A percentile compares a stretch with the other conserved stretches of the same genome.
phyloP scores from a whole-genome alignment of 108 stramenopile genomes.

The Epithemia pelagica region DNA sequence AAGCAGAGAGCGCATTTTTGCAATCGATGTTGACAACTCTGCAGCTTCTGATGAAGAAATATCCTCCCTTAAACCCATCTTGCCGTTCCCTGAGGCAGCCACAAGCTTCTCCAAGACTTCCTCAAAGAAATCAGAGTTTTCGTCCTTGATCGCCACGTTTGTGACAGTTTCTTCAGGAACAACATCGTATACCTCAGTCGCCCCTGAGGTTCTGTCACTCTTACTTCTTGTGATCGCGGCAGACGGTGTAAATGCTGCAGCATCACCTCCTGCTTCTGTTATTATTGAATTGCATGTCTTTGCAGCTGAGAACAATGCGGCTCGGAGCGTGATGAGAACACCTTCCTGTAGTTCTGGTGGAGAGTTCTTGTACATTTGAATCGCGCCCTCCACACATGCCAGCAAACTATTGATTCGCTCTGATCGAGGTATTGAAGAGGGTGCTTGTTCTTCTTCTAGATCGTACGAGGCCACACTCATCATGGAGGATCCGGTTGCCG shows the following conservation, averaged over 20 bases:
- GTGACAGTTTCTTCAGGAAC: slow-evolving; percentile 20
- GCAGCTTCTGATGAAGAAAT: slow-evolving; percentile 33
- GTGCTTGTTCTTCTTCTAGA: background rate
- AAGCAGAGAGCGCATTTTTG: slow-evolving; percentile 53
- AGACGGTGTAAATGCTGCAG: background rate
- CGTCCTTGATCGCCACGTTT: slow-evolving; percentile 15
- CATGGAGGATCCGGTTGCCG: background rate
- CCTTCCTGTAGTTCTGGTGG: slow-evolving; percentile 38
- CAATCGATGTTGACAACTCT: slow-evolving; percentile 42
- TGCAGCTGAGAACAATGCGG: slow-evolving; percentile 64
- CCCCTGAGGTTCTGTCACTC: background rate
- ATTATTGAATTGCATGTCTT: slow-evolving; percentile 42
- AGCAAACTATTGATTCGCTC: slow-evolving; percentile 42
- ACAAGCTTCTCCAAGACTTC: slow-evolving; percentile 43
- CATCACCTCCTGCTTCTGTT: slow-evolving; percentile 23
- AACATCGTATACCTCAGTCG: slow-evolving; percentile 6
- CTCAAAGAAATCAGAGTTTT: slow-evolving; percentile 42
- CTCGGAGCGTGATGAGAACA: slow-evolving; percentile 51
- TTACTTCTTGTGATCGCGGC: background rate
- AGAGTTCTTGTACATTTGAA: slow-evolving; percentile 70
- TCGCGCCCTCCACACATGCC: slow-evolving; percentile 69
- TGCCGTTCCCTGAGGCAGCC: slow-evolving; percentile 56
- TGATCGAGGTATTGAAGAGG: slow-evolving; percentile 2
- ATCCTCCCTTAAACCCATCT: slow-evolving; percentile 56
- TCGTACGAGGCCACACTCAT: background rate